A percentile compares a stretch with the other conserved stretches of the same genome.
Evolutionary conservation across 257 asterid species (phyloP).

Genomic region (Fraxinus anomala): DNA sequence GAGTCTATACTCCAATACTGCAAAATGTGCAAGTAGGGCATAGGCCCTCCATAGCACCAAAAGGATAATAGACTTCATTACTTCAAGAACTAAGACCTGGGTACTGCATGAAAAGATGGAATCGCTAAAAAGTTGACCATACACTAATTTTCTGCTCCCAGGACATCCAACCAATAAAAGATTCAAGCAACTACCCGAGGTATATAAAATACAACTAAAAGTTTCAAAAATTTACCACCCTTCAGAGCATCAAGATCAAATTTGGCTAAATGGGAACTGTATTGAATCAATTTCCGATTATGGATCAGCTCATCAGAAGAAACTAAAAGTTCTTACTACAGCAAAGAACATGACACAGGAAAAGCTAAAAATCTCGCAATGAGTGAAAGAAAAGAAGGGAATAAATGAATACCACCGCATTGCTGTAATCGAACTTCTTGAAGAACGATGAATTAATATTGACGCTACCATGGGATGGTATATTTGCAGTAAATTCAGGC

Average conservation of each 20-base stretch:
- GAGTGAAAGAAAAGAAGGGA: conserved; percentile 16
- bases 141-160: neutral
- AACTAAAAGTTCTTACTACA: neutral
- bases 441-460: conserved; percentile 74
- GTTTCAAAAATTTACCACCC: neutral
- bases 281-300: neutral
- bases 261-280: neutral
- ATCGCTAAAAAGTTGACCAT: neutral
- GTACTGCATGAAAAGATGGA: neutral
- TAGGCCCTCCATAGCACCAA: neutral
- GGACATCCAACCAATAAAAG: neutral
- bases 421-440: conserved; percentile 82
- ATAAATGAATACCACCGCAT: conserved; percentile 63
- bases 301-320: neutral
- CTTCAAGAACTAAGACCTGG: neutral
- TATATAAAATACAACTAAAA: neutral
- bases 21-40: neutral
- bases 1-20: neutral
- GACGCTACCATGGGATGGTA: conserved; percentile 70
- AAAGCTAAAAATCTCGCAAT: neutral
- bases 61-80: neutral
- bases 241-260: neutral
- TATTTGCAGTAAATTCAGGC: conserved; percentile 71
- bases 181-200: neutral
- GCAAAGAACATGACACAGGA: neutral